Conservation (phyloP, 441 rosid genomes). For the Bocquillonia castaneifolia region DNA sequence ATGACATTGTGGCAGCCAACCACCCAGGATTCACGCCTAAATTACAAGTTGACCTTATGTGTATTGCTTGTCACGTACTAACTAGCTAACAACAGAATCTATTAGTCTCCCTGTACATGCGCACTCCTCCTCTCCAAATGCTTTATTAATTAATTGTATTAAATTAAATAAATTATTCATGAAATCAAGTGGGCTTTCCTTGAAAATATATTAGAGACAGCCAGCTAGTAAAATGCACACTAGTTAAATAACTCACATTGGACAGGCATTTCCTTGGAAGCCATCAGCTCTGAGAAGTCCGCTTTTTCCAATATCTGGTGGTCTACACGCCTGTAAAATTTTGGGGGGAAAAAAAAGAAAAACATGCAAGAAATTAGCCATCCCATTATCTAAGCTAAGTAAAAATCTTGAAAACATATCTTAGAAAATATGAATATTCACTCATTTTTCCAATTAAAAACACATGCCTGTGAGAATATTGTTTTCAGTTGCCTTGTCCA, state of each 20-base stretch:
- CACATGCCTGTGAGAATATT: slow-evolving; percentile 64
- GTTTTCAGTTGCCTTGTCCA: slow-evolving; percentile 78
- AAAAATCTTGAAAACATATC: not conserved
- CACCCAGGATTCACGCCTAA: slow-evolving; percentile 10
- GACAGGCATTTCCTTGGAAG: slow-evolving; percentile 37
- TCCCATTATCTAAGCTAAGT: not conserved
- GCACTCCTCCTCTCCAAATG: not conserved
- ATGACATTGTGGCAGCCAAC: slow-evolving; percentile 10
- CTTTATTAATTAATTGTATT: no score
- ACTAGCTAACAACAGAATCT: not conserved
- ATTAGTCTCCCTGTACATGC: slow-evolving; percentile 23
- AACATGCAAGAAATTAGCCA: not conserved
- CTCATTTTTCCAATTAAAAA: not conserved
- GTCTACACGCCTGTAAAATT: slow-evolving; percentile 45
- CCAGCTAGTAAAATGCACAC: not conserved
- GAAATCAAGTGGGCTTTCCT: not conserved
- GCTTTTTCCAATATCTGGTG: slow-evolving; percentile 56
- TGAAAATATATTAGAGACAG: no score
- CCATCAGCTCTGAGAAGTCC: slow-evolving; percentile 68
- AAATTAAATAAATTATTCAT: no score
- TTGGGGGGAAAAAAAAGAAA: not conserved
- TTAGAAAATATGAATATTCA: not conserved
- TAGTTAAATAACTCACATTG: slow-evolving; percentile 27
- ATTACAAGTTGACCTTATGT: slow-evolving; percentile 10
- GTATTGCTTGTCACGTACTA: slow-evolving; percentile 31